Conservation (phyloP, 2,329 filamentous ascomycete genomes). For the Phialophora verrucosa region DNA sequence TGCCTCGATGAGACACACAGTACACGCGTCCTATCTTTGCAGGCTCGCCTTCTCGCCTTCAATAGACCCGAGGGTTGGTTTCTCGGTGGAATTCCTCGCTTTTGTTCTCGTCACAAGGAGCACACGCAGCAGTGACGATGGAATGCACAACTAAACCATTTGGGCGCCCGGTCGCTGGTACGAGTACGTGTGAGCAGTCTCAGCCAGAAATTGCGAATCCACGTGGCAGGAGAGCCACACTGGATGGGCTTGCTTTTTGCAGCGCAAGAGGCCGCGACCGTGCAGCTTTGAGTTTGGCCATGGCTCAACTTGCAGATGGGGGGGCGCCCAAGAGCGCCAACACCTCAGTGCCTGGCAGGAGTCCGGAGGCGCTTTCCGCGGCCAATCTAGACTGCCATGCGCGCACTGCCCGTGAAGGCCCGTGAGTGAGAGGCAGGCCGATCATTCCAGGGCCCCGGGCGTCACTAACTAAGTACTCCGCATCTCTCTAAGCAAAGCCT, state of each 20-base stretch:
- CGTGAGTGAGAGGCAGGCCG: neutral
- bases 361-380: conserved; percentile 5
- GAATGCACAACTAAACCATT: neutral
- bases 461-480: neutral
- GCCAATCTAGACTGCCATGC: neutral
- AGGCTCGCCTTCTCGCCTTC: neutral
- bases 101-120: neutral
- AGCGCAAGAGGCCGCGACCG: neutral
- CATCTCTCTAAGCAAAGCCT: neutral
- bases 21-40: neutral
- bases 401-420: neutral
- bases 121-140: neutral
- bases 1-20: neutral
- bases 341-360: neutral
- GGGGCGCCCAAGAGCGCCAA: neutral
- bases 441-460: neutral
- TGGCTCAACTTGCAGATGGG: neutral
- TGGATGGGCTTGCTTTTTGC: neutral
- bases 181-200: neutral
- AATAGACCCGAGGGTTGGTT: neutral
- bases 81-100: neutral
- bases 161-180: neutral
- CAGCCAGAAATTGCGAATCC: conserved; percentile 1
- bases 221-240: neutral
- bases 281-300: neutral